Evolutionary conservation across 345 rosid genomes (phyloP), one percentile per base, ranked within the genome.

Genomic region (Syzygium oleosum): DNA sequence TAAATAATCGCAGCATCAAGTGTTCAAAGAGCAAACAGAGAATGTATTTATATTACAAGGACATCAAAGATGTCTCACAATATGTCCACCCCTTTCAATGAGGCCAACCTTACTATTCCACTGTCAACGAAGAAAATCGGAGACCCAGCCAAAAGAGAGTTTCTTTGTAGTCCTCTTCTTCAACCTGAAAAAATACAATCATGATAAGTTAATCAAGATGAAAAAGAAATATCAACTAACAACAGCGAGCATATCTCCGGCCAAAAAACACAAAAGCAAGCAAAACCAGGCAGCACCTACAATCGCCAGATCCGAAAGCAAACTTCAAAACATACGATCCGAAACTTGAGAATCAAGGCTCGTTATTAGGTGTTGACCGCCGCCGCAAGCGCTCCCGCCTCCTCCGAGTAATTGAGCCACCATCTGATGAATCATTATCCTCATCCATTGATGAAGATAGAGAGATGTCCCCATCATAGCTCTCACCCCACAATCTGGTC

Each of bases 401-500:
- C 88, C 94, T 93, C 90, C 90, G 87, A 84, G 92, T 86, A 51
- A 86, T 89, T 84, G 95, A 91, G 9, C 93, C 95, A 63, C 94
- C 94, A 84, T 92, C 95, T 7, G 95, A 93, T 15, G 94, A 93
- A 21, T 94, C 96, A 86, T 91, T 90, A 31, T 93, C 97, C 38
- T 94, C 99, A 8, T 95, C 97, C 91, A 97, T 91, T 56, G 97
- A 88, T 84, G 95, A 93, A 84, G 99, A 87, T 51, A 94, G 94
- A 17, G 58, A 46, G 38, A 93, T 90, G 87, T 95, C 98, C 87
- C 92, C 96, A 85, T 94, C 96, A 87, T 91, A 93, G 86, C 93
- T 94, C 92, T 96, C 98, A n/a, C 99, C 98, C 98, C 96, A 94
- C 43, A 93, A 94, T 87, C 95, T 91, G 78, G 94, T 88, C 15